Evolutionary conservation across 345 rosid species (phyloP), one percentile per base, ranked within the genome.

Genomic region (Psidium guajava): DNA sequence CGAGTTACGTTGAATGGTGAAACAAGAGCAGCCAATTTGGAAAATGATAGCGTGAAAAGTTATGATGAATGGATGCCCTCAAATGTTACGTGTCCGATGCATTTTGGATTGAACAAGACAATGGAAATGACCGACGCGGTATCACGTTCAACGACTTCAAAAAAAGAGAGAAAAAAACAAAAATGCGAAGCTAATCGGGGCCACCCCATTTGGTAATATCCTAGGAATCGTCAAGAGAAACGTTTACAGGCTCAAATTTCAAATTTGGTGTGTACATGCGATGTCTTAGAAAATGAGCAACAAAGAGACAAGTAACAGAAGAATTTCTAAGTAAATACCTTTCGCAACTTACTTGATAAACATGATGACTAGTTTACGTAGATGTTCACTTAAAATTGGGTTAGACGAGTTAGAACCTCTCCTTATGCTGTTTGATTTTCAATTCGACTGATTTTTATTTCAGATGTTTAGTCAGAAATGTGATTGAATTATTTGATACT

Each of bases 11-110:
- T 8, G 80, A 69, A 69, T 44, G 42, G 42, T 14, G 11, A 36
- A 59, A 61, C 73, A 25, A 6, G 22, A 64, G 86, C 86, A 84
- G 86, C 82, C 86, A 84, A 61, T 53, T 84, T 84, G 82, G 86
- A 84, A 69, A 84, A 36, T 32, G 9, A 8, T 11, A 2, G 47
- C 36, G 47, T 36, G 47, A 36, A 36, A 20, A 20, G 47, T 42
- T 20, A 69, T 2, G 58, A 24, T 24, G 11, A 64, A 21, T 69
- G 81, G 22, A 24, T 64, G 42, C 5, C 47, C 49, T 12, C 20
- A 11, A 55, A 55, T 2, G 50, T 44, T 44, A 49, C 59, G 54
- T n/a, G 73, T 49, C 74, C 50, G 11, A 54, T 28, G 50, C 53
- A 64, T 83, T 24, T 83, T 42, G 22, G 53, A 56, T 61, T 10